Percentiles rank a stretch among this genome's conserved stretches.
Evolutionary conservation across 2,329 filamentous ascomycete genomes (phyloP).

Genomic region (Sclerotinia sclerotiorum): DNA sequence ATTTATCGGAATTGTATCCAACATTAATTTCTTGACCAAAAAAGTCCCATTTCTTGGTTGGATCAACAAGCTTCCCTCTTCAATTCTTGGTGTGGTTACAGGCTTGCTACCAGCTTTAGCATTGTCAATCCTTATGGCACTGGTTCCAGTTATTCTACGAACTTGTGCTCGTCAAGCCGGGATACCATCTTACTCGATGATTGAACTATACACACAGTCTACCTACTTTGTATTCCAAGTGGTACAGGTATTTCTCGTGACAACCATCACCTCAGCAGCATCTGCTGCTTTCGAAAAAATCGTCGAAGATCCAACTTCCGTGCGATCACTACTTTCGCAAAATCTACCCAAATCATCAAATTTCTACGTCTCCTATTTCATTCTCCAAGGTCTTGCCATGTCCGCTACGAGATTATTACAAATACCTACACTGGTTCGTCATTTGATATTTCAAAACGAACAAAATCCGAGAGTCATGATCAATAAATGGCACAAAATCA

Average conservation of each 20-base stretch:
- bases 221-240: slow-evolving; percentile 64
- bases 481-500: slow-evolving; percentile 53
- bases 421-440: slow-evolving; percentile 57
- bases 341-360: slow-evolving; percentile 63
- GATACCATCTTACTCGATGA: slow-evolving; percentile 55
- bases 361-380: slow-evolving; percentile 68
- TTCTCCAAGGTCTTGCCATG: slow-evolving; percentile 64
- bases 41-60: slow-evolving; percentile 57
- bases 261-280: slow-evolving; percentile 62
- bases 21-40: slow-evolving; percentile 56
- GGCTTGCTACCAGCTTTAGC: slow-evolving; percentile 61
- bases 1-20: slow-evolving; percentile 62
- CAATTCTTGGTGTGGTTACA: slow-evolving; percentile 60
- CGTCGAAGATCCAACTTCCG: slow-evolving; percentile 49
- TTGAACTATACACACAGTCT: slow-evolving; percentile 63
- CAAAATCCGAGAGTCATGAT: slow-evolving; percentile 64
- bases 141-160: slow-evolving; percentile 60
- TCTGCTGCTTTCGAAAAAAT: slow-evolving; percentile 54
- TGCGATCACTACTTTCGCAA: slow-evolving; percentile 52
- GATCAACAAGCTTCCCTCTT: slow-evolving; percentile 54
- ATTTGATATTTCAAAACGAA: slow-evolving; percentile 55
- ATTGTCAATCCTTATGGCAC: slow-evolving; percentile 59
- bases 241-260: slow-evolving; percentile 67
- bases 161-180: slow-evolving; percentile 60
- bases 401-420: slow-evolving; percentile 59